Base-by-base conservation (phyloP, 1,284 basidiomycete species). In the Vanrija sp. region DNA sequence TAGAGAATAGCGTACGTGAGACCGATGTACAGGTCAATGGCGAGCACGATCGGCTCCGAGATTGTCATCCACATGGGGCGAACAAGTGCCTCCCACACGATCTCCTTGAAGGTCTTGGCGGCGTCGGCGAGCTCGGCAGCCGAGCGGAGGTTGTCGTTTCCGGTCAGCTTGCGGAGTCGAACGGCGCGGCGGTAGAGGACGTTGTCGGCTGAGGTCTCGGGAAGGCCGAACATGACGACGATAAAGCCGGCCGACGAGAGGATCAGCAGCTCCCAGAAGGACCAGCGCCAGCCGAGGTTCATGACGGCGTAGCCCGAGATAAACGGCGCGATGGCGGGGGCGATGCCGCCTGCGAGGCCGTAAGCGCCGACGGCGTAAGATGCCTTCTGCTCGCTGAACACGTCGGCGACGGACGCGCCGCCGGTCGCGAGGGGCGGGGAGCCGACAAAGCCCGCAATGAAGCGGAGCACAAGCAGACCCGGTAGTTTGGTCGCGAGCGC, bases 361-460 rank as follows among this genome's bases (percentile, higher is more conserved):
- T 88, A 89, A 1, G 87, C 76, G 0, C 85, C 83, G 25, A 87
- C 80, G 0, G 86, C 86, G 58, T 80, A 77, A 0, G 87, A 87
- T 61, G 86, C 79, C 63, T 89, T 63, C 14, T 58, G 60, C 0
- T 85, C 69, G n/a, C 66, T 69, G 82, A 84, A 91, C 44, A 86
- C 79, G 70, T 91, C 89, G 2, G 83, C 81, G 0, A 91, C 74
- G 1, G 86, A 81, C 2, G 85, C 88, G 43, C 86, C 87, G 3
- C 60, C 65, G n/a, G 59, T 64, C 0, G 69, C 65, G 26, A 73
- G 67, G 4, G 71, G 69, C 15, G 60, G 55, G 5, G 57, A 62
- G 18, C 58, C 58, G 23, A 49, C 40, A 34, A 64, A 59, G 1
- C 62, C 57, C 1, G 54, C 48, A 9, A 58, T 10, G 64, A 77